Base-by-base conservation (phyloP, 1,284 basidiomycete genomes). In the Ustilago curta region DNA sequence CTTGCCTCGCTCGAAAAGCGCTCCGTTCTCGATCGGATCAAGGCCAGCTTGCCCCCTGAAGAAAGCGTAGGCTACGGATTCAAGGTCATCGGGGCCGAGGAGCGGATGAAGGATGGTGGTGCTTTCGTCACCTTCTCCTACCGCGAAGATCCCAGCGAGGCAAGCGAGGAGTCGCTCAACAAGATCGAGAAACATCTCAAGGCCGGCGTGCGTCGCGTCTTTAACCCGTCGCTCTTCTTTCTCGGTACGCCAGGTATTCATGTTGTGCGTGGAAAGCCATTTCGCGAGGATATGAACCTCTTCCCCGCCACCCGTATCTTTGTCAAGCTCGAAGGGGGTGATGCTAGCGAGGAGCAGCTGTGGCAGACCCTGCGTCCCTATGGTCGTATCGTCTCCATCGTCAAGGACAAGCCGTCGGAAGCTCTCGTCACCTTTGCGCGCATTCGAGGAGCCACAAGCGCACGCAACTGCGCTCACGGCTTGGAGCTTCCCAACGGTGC, bases 381-480 rank as follows among this genome's bases (percentile, higher is more conserved):
- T 81, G 95, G 96, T 19, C 88, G 90, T 45, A 92, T 97, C 59
- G 82, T 87, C 48, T 89, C 92, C 70, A 88, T 97, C 35, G 86
- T 87, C 0, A 73, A 71, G 23, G 68, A 76, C 21, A 74, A 73
- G 43, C 59, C 70, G 1, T 66, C 61, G 8, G 71, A 76, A 45
- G 79, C 79, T 9, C 43, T 68, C 4, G 75, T 80, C 40, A 76
- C 67, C 27, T 83, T 78, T 40, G 63, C 73, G 2, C 72, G 73
- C 27, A 77, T 92, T 27, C 89, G 90, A 23, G 89, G 92, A 1
- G 92, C 95, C 1, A 89, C 92, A 0, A 89, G 91, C 39, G 94
- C 95, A 0, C 91, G 91, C 55, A 97, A 97, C 83, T 91, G 91
- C 64, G 86, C 95, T 1, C 93, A 98, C 82, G 93, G 93, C 2